Evolutionary conservation across 768 basidiomycete species (phyloP).

Genomic region (Lactifluus echinatus): DNA sequence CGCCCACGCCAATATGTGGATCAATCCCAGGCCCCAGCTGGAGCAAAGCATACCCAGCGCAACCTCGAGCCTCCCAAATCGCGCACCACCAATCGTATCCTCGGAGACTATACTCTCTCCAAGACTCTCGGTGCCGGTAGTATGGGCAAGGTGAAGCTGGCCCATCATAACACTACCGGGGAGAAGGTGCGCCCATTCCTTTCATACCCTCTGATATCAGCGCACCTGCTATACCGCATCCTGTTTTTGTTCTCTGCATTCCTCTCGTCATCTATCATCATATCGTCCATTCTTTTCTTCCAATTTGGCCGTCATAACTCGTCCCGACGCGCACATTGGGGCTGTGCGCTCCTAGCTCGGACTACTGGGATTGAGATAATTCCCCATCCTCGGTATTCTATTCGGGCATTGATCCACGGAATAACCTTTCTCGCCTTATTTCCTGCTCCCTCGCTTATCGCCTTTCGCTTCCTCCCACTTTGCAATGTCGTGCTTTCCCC

Average conservation of each 20-base stretch:
- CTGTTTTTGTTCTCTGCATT: neutral
- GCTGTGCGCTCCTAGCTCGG: neutral
- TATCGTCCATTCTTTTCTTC: neutral
- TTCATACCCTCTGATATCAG: constrained; percentile 63
- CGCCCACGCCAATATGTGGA: constrained; percentile 22
- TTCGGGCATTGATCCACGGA: neutral
- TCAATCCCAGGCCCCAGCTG: constrained; percentile 16
- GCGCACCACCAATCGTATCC: constrained; percentile 41
- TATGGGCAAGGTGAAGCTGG: constrained; percentile 99
- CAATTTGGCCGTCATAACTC: neutral
- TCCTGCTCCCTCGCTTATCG: neutral
- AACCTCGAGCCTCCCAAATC: constrained; percentile 23
- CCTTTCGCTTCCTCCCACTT: neutral
- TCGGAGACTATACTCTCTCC: constrained; percentile 92
- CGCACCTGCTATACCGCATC: neutral
- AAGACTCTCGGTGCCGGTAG: constrained; percentile 97
- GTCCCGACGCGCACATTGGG: neutral
- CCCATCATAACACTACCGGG: constrained; percentile 76
- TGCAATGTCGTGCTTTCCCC: neutral
- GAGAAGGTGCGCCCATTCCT: constrained; percentile 68
- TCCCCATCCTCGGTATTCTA: neutral
- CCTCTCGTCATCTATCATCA: neutral
- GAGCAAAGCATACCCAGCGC: constrained; percentile 12
- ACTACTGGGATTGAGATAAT: neutral
- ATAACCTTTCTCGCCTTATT: neutral